These are phyloP conservation scores for Haematococcus lacustris DNA, from an alignment of 139 green algal genomes.

Conservation along the genomic window DNA sequence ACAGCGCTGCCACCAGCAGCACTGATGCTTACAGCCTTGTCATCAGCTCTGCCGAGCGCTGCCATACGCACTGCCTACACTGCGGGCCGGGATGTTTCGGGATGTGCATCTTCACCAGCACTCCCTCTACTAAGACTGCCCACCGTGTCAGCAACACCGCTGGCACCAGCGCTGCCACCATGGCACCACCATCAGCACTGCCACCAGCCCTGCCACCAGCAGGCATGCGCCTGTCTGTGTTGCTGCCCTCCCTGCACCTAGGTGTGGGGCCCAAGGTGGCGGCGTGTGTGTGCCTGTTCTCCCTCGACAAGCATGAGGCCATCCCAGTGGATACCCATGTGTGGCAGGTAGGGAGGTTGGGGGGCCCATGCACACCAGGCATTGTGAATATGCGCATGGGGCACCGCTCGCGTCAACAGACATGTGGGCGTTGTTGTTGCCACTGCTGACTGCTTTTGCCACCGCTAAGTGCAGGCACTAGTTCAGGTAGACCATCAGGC, in stretches of 20 bases:
- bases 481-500: background rate
- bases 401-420: background rate
- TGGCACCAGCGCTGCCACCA: too few relatives aligned
- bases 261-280: constrained; percentile 92
- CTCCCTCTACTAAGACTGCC: too few relatives aligned
- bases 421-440: background rate
- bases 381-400: background rate
- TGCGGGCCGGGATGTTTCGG: too few relatives aligned
- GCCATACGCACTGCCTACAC: too few relatives aligned
- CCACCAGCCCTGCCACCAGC: too few relatives aligned
- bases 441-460: background rate
- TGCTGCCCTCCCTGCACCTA: constrained; percentile 1
- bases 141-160: too few relatives aligned
- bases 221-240: background rate
- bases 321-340: constrained; percentile 97
- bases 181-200: background rate
- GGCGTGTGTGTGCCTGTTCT: constrained; percentile 88
- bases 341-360: constrained; percentile 55
- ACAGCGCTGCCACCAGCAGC: too few relatives aligned
- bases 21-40: too few relatives aligned
- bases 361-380: background rate
- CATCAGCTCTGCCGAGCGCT: too few relatives aligned
- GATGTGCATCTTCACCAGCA: too few relatives aligned
- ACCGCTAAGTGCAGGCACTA: background rate
- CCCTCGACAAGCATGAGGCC: constrained; percentile 79